These are phyloP conservation scores for Rhynchosporium graminicola DNA, from an alignment of 2,329 filamentous ascomycete species.

Conservation along the genomic window DNA sequence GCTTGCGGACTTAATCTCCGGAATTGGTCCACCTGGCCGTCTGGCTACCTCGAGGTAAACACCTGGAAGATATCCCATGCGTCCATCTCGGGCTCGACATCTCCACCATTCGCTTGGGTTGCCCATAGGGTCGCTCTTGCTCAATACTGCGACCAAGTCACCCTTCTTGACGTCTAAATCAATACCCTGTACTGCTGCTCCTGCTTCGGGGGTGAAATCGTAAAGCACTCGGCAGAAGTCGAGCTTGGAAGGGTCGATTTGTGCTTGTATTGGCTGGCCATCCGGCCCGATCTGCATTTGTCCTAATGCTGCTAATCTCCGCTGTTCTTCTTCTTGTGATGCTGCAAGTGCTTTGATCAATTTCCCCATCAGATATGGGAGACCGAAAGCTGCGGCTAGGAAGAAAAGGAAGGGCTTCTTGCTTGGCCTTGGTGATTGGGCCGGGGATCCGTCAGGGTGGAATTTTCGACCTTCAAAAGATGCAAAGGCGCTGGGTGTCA, in stretches of 20 bases:
- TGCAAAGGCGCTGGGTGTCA: constrained; percentile 90
- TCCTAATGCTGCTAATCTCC: constrained; percentile 55
- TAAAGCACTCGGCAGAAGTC: constrained; percentile 95
- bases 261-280: constrained; percentile 47
- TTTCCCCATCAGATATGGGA: constrained; percentile 97
- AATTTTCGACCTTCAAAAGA: constrained; percentile 73
- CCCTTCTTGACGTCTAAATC: constrained; percentile 93
- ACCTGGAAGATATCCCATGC: constrained; percentile 87
- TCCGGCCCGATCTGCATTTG: constrained; percentile 54
- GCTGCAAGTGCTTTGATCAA: constrained; percentile 83
- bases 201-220: constrained; percentile 84
- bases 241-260: constrained; percentile 83
- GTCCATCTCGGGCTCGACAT: constrained; percentile 85
- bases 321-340: constrained; percentile 78
- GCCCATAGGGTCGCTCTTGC: constrained; percentile 88
- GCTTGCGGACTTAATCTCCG: constrained; percentile 40
- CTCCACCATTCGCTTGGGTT: constrained; percentile 97
- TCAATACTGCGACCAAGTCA: constrained; percentile 90
- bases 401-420: constrained; percentile 98
- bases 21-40: constrained; percentile 48
- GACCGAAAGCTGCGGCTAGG: constrained; percentile 86
- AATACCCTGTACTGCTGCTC: constrained; percentile 65
- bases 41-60: constrained; percentile 82
- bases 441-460: constrained; percentile 63
- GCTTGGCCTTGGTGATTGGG: constrained; percentile 69